A percentile compares a stretch with the other conserved stretches of the same genome.
phyloP scores from a whole-genome alignment of 257 asterid genomes.

The Verbascum thapsus region DNA sequence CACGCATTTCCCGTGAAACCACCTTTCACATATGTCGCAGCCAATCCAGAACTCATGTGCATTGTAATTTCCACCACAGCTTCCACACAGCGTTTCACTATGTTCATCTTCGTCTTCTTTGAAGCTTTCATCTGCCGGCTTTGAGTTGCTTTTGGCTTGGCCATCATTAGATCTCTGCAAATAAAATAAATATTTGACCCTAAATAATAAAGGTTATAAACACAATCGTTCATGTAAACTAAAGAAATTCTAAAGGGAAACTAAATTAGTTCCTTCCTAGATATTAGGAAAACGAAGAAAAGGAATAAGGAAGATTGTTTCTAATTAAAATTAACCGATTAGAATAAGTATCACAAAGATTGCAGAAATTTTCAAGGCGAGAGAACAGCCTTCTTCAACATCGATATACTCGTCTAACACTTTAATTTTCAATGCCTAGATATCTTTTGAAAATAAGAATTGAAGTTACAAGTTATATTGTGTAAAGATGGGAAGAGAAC shows the following conservation, averaged over 20 bases:
- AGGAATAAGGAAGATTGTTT: no score
- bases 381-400: constrained; percentile 8
- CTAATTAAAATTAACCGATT: no score
- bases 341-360: no score
- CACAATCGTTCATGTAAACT: not conserved
- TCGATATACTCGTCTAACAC: not conserved
- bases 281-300: not conserved
- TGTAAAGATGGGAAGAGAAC: not conserved
- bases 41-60: constrained; percentile 75
- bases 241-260: constrained; percentile 8
- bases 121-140: constrained; percentile 60
- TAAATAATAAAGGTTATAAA: not conserved
- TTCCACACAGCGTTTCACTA: constrained; percentile 63
- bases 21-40: constrained; percentile 61
- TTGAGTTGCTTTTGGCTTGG: constrained; percentile 61
- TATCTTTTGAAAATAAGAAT: not conserved
- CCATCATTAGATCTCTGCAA: constrained; percentile 70
- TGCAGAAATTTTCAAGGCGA: not conserved
- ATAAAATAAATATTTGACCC: constrained; percentile 11
- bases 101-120: constrained; percentile 71
- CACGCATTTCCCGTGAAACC: constrained; percentile 74
- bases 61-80: constrained; percentile 65
- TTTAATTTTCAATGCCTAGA: constrained; percentile 21
- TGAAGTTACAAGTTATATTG: not conserved
- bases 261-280: not conserved